Percentiles rank a stretch among this genome's conserved stretches.
Conservation (phyloP, 176 grass and related monocot genomes). For the Elaeis guineensis region DNA sequence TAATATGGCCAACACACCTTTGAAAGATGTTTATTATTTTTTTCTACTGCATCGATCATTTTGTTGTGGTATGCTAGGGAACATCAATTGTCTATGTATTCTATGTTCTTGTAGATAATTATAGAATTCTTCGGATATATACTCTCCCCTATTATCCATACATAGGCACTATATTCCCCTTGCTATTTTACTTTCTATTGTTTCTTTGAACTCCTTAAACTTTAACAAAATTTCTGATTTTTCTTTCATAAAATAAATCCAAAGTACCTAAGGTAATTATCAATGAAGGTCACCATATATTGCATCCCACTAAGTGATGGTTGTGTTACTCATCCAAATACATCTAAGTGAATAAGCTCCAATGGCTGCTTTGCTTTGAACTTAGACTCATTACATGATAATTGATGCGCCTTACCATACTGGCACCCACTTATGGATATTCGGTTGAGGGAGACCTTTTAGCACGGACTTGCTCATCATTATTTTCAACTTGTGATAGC, state of each 20-base stretch:
- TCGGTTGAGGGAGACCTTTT: slow-evolving; percentile 14
- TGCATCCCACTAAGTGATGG: background rate
- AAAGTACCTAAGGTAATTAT: background rate
- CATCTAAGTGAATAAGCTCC: slow-evolving; percentile 17
- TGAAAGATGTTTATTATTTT: slow-evolving; percentile 7
- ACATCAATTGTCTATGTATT: slow-evolving; percentile 9
- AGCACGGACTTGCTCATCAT: slow-evolving; percentile 5
- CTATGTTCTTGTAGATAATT: slow-evolving; percentile 6
- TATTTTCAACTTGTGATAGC: background rate
- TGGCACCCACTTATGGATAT: background rate
- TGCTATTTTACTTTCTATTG: background rate
- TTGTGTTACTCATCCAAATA: slow-evolving; percentile 11
- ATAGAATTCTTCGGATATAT: slow-evolving; percentile 15
- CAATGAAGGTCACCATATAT: slow-evolving; percentile 6
- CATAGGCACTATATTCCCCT: background rate
- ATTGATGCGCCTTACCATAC: slow-evolving; percentile 13
- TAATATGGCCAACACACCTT: slow-evolving; percentile 13
- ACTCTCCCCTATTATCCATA: slow-evolving; percentile 17
- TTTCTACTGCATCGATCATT: slow-evolving; percentile 5
- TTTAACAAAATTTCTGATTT: background rate
- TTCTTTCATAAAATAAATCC: slow-evolving; percentile 12
- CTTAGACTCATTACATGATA: slow-evolving; percentile 1
- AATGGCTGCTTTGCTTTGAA: background rate
- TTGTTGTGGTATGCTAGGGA: slow-evolving; percentile 17
- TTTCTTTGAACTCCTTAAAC: slow-evolving; percentile 18